Evolutionary conservation across 495 filamentous ascomycete species (phyloP).

Genomic region (Lepraria neglecta): DNA sequence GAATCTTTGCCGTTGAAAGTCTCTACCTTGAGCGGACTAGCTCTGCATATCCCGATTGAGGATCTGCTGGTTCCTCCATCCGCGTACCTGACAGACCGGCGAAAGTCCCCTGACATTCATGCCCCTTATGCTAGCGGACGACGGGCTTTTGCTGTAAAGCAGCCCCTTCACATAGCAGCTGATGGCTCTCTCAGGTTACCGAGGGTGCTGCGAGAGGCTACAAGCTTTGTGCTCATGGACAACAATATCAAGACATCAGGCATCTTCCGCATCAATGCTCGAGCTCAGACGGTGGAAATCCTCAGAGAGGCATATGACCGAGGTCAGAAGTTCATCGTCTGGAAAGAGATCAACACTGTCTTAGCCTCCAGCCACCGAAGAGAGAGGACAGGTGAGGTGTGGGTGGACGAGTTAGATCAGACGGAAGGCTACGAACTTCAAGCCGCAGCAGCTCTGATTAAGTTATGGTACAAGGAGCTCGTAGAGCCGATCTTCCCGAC

Average conservation of each 20-base stretch:
- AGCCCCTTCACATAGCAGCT: slow-evolving; percentile 38
- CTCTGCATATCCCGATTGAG: slow-evolving; percentile 45
- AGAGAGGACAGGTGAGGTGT: slow-evolving; percentile 27
- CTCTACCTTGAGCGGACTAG: slow-evolving; percentile 42
- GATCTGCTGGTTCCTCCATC: slow-evolving; percentile 46
- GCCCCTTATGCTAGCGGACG: slow-evolving; percentile 43
- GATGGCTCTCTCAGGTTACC: slow-evolving; percentile 42
- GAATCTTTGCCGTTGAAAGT: slow-evolving; percentile 29
- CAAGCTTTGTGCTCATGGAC: slow-evolving; percentile 43
- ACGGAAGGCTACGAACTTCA: slow-evolving; percentile 46
- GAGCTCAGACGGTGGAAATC: slow-evolving; percentile 41
- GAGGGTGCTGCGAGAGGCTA: slow-evolving; percentile 46
- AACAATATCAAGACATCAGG: slow-evolving; percentile 43
- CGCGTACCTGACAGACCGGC: slow-evolving; percentile 47
- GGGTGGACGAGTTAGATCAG: slow-evolving; percentile 37
- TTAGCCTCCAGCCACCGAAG: slow-evolving; percentile 29
- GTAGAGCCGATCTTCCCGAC: slow-evolving; percentile 46
- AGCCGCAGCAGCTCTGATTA: slow-evolving; percentile 47
- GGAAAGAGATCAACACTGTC: slow-evolving; percentile 36
- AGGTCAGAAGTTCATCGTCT: slow-evolving; percentile 46
- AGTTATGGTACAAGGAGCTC: slow-evolving; percentile 50
- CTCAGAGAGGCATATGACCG: slow-evolving; percentile 50
- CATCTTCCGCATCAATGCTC: slow-evolving; percentile 47
- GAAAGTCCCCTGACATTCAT: slow-evolving; percentile 41
- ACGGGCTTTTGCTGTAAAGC: slow-evolving; percentile 38